Evolutionary conservation across 2,329 filamentous ascomycete species (phyloP).

Genomic region (Cadophora malorum): DNA sequence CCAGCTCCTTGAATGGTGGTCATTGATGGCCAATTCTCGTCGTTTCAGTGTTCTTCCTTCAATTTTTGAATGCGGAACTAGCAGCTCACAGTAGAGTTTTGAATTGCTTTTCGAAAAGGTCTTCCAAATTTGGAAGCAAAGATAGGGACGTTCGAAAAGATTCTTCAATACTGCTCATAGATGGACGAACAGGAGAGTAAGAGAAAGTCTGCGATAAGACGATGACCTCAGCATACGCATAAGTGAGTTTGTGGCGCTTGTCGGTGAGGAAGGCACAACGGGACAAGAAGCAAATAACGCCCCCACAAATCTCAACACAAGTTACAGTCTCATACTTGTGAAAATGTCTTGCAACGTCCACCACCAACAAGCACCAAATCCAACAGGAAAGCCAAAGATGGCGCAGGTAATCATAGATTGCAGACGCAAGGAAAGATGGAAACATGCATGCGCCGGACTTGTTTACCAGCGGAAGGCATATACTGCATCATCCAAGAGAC

Average conservation of each 20-base stretch:
- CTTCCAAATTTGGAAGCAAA: neutral
- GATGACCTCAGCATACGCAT: neutral
- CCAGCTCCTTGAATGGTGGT: too few species aligned
- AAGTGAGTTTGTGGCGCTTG: conserved; percentile 5
- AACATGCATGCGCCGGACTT: too few species aligned
- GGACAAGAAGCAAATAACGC: neutral
- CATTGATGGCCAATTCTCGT: too few species aligned
- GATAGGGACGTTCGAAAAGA: neutral
- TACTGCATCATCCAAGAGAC: too few species aligned
- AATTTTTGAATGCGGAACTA: too few species aligned
- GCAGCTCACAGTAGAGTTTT: too few species aligned
- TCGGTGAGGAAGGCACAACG: conserved; percentile 8
- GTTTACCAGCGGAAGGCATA: too few species aligned
- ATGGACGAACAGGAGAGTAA: neutral
- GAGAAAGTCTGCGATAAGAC: neutral
- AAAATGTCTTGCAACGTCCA: neutral
- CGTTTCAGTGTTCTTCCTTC: too few species aligned
- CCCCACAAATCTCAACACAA: neutral
- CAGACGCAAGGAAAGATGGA: too few species aligned
- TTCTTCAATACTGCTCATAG: neutral
- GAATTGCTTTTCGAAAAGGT: too few species aligned
- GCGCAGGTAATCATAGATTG: too few species aligned
- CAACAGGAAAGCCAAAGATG: neutral
- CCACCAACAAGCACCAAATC: neutral
- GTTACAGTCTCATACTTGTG: neutral